phyloP scores from a whole-genome alignment of 2,329 filamentous ascomycete species.

The Colletotrichum lindemuthianum region DNA sequence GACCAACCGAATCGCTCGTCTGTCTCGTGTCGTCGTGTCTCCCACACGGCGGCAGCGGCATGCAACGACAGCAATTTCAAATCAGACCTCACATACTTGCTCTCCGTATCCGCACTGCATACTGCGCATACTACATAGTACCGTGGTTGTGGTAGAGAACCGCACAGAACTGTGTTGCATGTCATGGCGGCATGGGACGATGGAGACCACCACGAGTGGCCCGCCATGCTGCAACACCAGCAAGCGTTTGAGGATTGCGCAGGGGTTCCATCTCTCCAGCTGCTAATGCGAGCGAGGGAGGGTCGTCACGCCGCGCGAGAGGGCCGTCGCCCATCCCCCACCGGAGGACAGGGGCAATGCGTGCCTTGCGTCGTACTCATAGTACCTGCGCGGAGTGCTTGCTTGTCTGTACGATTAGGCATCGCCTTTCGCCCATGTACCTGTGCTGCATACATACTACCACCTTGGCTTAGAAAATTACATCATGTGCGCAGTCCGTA shows the following conservation, averaged over 20 bases:
- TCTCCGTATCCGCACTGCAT: not conserved
- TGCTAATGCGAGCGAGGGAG: conserved; percentile 24
- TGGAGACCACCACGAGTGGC: conserved; percentile 11
- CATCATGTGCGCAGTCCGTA: too few relatives aligned
- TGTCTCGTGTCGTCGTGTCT: too few relatives aligned
- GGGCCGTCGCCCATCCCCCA: conserved; percentile 7
- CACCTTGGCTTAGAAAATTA: too few relatives aligned
- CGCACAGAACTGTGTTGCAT: not conserved
- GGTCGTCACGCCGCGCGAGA: conserved; percentile 27
- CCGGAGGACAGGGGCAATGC: not conserved
- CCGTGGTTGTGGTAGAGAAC: conserved; percentile 1
- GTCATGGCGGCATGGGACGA: conserved; percentile 29
- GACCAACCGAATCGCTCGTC: too few relatives aligned
- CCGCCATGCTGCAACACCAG: conserved; percentile 30
- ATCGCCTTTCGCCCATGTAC: too few relatives aligned
- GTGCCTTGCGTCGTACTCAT: not conserved
- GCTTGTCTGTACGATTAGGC: too few relatives aligned
- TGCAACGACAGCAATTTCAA: too few relatives aligned
- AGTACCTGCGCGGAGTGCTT: too few relatives aligned
- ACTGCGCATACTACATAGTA: not conserved
- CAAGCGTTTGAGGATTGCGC: conserved; percentile 39
- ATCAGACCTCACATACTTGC: too few relatives aligned
- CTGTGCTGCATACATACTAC: too few relatives aligned
- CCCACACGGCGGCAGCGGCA: too few relatives aligned
- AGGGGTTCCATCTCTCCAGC: conserved; percentile 37